Percentiles rank a stretch among this genome's conserved stretches.
phyloP scores from a whole-genome alignment of 176 grass and related monocot species.

The Aegilops longissima region DNA sequence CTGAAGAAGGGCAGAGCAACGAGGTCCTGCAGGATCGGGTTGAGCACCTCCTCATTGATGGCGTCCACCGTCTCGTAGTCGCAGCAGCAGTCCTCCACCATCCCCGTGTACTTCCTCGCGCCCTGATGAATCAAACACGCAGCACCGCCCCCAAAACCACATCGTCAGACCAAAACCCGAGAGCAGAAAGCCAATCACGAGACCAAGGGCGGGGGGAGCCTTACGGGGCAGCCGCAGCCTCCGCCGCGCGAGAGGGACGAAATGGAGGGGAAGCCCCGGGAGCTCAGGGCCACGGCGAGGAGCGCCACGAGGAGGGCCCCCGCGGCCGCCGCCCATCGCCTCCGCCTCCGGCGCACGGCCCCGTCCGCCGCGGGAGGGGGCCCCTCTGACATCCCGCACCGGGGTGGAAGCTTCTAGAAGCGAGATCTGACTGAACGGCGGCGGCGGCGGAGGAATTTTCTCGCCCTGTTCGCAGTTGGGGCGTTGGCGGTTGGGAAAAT shows the following conservation, averaged over 20 bases:
- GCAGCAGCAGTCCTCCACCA: slow-evolving; percentile 94
- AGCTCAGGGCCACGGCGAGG: slow-evolving; percentile 56
- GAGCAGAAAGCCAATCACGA: background rate
- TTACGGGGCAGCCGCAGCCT: slow-evolving; percentile 63
- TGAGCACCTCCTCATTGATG: slow-evolving; percentile 71
- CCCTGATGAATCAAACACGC: slow-evolving; percentile 20
- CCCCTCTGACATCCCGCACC: slow-evolving; percentile 19
- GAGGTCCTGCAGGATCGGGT: slow-evolving; percentile 81
- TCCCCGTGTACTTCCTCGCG: slow-evolving; percentile 68
- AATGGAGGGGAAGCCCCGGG: slow-evolving; percentile 44
- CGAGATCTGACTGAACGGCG: slow-evolving; percentile 28
- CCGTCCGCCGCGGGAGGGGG: background rate
- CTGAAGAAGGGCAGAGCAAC: slow-evolving; percentile 84
- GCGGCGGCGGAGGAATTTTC: slow-evolving; percentile 4
- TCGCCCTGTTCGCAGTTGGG: background rate
- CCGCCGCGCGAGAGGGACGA: slow-evolving; percentile 14
- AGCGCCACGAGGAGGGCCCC: slow-evolving; percentile 55
- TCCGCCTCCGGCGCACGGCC: background rate
- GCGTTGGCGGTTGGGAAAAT: slow-evolving; percentile 23
- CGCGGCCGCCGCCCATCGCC: slow-evolving; percentile 35
- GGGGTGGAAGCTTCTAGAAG: slow-evolving; percentile 33
- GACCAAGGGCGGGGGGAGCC: background rate
- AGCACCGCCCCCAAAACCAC: background rate
- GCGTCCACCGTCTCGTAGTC: slow-evolving; percentile 81
- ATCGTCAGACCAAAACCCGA: background rate